Conservation (phyloP, 805 yeast species). For the Metschnikowia similis region DNA sequence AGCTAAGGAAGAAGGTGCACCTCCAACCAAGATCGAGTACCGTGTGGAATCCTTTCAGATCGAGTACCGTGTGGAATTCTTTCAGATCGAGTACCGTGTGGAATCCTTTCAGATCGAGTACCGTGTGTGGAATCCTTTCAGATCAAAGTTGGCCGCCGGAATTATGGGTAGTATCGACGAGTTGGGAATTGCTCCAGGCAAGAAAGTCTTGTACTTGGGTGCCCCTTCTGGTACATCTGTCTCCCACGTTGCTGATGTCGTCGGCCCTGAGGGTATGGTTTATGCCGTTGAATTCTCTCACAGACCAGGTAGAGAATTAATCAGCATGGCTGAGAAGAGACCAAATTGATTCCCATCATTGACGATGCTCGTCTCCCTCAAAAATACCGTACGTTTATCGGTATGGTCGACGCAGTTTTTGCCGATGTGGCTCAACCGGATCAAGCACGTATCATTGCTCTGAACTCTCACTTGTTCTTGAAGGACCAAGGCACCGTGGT, state of each 20-base stretch:
- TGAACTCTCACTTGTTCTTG: constrained; percentile 95
- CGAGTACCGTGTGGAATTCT: too few species aligned
- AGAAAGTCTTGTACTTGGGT: constrained; percentile 94
- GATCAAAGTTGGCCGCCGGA: constrained; percentile 99
- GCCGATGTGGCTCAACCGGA: constrained; percentile 99
- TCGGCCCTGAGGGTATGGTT: constrained; percentile 98
- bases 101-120: too few species aligned
- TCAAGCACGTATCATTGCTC: constrained; percentile 99
- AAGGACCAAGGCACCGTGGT: constrained; percentile 99
- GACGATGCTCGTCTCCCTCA: constrained; percentile 99
- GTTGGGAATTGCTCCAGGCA: constrained; percentile 95
- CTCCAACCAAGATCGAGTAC: constrained; percentile 93
- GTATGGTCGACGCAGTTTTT: constrained; percentile 98
- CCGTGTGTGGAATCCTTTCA: constrained; percentile 99
- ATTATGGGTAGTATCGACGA: constrained; percentile 99
- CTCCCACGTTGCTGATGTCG: constrained; percentile 96
- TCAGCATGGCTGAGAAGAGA: constrained; percentile 99
- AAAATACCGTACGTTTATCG: constrained; percentile 97
- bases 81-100: too few species aligned
- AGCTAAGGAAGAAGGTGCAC: constrained; percentile 77
- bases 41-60: too few species aligned
- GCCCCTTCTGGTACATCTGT: constrained; percentile 99
- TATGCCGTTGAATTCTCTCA: constrained; percentile 99
- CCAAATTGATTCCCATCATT: constrained; percentile 96
- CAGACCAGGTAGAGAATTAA: constrained; percentile 99